A percentile compares a stretch with the other conserved stretches of the same genome.
phyloP scores from a whole-genome alignment of 2,329 filamentous ascomycete genomes.

The Claviceps pazoutovae region DNA sequence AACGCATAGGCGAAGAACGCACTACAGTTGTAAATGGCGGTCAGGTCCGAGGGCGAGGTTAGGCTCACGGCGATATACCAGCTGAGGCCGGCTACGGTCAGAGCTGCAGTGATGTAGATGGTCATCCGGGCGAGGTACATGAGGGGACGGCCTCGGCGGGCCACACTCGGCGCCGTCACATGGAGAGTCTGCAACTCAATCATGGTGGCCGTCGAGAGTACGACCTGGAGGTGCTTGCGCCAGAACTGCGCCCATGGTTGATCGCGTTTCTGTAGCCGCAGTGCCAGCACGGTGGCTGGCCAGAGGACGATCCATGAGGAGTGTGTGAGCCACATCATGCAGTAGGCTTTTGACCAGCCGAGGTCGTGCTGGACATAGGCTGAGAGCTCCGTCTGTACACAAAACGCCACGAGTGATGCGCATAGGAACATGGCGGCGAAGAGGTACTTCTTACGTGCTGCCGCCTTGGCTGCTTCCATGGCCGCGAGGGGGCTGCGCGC shows the following conservation, averaged over 20 bases:
- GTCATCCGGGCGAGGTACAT: slow-evolving; percentile 71
- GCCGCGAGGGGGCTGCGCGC: slow-evolving; percentile 55
- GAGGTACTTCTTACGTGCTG: slow-evolving; percentile 67
- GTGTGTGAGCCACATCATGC: slow-evolving; percentile 97
- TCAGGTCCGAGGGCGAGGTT: slow-evolving; percentile 86
- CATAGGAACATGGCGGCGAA: slow-evolving; percentile 75
- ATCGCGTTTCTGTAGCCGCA: slow-evolving; percentile 66
- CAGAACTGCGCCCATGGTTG: slow-evolving; percentile 77
- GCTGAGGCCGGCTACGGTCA: slow-evolving; percentile 80
- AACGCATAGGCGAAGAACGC: slow-evolving; percentile 98
- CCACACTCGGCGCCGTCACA: slow-evolving; percentile 27
- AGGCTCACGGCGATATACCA: slow-evolving; percentile 94
- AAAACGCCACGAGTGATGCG: slow-evolving; percentile 75
- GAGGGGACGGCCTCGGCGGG: slow-evolving; percentile 26
- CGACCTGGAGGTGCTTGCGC: slow-evolving; percentile 43
- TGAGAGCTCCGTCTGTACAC: slow-evolving; percentile 88
- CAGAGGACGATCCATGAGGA: slow-evolving; percentile 85
- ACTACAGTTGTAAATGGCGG: slow-evolving; percentile 97
- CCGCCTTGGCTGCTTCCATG: slow-evolving; percentile 16
- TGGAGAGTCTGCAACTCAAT: slow-evolving; percentile 67
- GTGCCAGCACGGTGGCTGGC: slow-evolving; percentile 67
- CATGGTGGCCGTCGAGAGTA: slow-evolving; percentile 56
- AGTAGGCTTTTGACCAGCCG: slow-evolving; percentile 97
- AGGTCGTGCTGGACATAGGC: slow-evolving; percentile 87
- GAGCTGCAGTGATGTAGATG: slow-evolving; percentile 64